Conservation (phyloP, 2,329 filamentous ascomycete species). For the Colletotrichum trifolii region DNA sequence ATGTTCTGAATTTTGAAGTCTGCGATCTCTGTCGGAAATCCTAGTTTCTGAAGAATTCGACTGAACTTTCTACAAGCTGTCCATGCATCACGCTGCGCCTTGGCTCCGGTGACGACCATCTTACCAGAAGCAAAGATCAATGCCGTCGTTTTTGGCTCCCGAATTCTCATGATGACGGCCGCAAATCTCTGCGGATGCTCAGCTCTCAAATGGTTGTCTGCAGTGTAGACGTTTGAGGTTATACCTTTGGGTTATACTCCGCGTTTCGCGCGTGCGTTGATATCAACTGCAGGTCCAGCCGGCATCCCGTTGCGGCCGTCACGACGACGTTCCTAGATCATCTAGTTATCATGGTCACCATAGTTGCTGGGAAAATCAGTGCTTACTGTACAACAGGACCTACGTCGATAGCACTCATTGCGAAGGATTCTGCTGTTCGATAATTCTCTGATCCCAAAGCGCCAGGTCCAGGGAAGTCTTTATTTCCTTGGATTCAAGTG, state of each 20-base stretch:
- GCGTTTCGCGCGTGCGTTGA: constrained; percentile 97
- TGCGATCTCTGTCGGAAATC: constrained; percentile 99
- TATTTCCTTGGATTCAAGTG: too few relatives aligned
- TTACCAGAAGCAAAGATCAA: constrained; percentile 98
- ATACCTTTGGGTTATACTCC: constrained; percentile 99
- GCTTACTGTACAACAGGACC: too few relatives aligned
- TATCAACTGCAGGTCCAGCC: constrained; percentile 98
- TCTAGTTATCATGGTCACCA: too few relatives aligned
- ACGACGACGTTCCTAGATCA: constrained; percentile 99
- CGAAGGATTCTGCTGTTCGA: too few relatives aligned
- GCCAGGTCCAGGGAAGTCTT: too few relatives aligned
- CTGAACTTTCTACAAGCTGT: constrained; percentile 97
- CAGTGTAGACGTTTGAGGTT: constrained; percentile 44
- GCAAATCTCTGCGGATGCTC: constrained; percentile 99
- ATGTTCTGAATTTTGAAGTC: constrained; percentile 99
- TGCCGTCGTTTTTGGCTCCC: constrained; percentile 97
- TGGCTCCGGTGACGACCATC: constrained; percentile 99
- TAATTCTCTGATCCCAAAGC: too few relatives aligned
- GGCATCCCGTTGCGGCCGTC: constrained; percentile 97
- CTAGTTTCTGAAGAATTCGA: constrained; percentile 99
- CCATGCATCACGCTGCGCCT: constrained; percentile 98
- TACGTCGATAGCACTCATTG: too few relatives aligned
- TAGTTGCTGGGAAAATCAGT: too few relatives aligned
- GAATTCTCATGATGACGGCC: constrained; percentile 99
- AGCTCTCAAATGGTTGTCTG: constrained; percentile 42